phyloP scores from a whole-genome alignment of 106 monocot species.

The Acorus calamus region DNA sequence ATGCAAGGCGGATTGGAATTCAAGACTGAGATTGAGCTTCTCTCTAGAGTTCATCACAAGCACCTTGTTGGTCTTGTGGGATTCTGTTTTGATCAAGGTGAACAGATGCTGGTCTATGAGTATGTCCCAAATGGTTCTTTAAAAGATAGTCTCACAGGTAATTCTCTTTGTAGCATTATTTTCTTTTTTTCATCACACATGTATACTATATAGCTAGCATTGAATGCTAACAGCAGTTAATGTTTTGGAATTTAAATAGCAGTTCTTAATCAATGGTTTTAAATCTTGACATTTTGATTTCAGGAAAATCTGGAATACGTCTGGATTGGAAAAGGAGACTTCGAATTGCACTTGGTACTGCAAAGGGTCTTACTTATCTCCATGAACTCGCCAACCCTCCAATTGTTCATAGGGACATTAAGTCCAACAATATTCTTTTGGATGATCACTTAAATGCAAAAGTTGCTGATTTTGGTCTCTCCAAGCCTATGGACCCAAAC shows the following conservation, averaged over 20 bases:
- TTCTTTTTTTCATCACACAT: too few species aligned
- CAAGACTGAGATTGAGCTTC: constrained; percentile 10
- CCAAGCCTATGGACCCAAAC: constrained; percentile 25
- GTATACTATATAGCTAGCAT: too few species aligned
- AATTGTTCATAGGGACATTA: constrained; percentile 48
- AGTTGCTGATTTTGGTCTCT: constrained; percentile 58
- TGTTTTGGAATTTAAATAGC: too few species aligned
- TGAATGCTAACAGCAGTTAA: too few species aligned
- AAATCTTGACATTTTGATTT: too few species aligned
- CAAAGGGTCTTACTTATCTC: constrained; percentile 42
- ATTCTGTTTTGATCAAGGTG: neutral
- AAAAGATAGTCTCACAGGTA: too few species aligned
- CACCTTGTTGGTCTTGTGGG: constrained; percentile 1
- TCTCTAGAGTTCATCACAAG: constrained; percentile 8
- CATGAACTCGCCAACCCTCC: constrained; percentile 44
- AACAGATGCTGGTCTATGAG: too few species aligned
- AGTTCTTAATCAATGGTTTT: too few species aligned
- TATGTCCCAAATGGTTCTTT: too few species aligned
- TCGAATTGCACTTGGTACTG: constrained; percentile 33
- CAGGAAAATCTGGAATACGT: constrained; percentile 23
- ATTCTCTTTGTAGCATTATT: too few species aligned
- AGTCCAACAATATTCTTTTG: constrained; percentile 43
- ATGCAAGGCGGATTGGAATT: constrained; percentile 7
- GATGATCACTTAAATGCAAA: constrained; percentile 42
- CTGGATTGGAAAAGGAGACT: constrained; percentile 43